phyloP scores from a whole-genome alignment of 768 basidiomycete species.

The Russula abietina region DNA sequence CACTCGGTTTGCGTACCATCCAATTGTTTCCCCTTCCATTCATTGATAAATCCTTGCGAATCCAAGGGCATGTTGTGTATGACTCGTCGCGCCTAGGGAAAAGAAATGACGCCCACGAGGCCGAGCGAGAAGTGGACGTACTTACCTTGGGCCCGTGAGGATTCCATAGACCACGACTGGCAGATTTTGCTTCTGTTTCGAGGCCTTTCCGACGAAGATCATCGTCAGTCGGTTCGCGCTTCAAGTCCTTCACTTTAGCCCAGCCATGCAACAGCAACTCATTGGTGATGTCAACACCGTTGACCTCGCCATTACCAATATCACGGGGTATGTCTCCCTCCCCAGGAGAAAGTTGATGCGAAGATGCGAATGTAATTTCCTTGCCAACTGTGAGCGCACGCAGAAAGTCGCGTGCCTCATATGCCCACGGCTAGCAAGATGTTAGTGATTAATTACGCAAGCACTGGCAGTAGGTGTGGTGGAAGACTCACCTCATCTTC shows the following conservation, averaged over 20 bases:
- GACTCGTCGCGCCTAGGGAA: constrained; percentile 57
- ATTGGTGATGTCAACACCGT: constrained; percentile 61
- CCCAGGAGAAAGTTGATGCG: constrained; percentile 64
- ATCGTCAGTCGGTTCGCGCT: constrained; percentile 76
- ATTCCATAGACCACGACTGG: constrained; percentile 83
- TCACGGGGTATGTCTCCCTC: constrained; percentile 76
- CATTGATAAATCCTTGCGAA: constrained; percentile 79
- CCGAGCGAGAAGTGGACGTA: not conserved
- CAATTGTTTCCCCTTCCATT: constrained; percentile 87
- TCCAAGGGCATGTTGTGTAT: constrained; percentile 86
- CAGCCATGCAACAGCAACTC: constrained; percentile 88
- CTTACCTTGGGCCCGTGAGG: constrained; percentile 66
- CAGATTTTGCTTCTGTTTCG: constrained; percentile 68
- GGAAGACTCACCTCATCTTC: constrained; percentile 71
- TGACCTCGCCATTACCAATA: constrained; percentile 69
- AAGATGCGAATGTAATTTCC: constrained; percentile 77
- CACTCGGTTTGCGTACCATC: constrained; percentile 52
- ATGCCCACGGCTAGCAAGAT: constrained; percentile 69
- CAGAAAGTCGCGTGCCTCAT: constrained; percentile 88
- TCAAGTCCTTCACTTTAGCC: constrained; percentile 86
- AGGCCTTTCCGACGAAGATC: constrained; percentile 65
- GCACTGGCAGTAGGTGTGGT: not conserved
- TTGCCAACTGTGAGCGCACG: constrained; percentile 84
- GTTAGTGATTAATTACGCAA: constrained; percentile 12
- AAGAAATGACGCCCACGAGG: constrained; percentile 11